Evolutionary conservation across 1,284 basidiomycete genomes (phyloP).

Genomic region (Irpex lacteus): DNA sequence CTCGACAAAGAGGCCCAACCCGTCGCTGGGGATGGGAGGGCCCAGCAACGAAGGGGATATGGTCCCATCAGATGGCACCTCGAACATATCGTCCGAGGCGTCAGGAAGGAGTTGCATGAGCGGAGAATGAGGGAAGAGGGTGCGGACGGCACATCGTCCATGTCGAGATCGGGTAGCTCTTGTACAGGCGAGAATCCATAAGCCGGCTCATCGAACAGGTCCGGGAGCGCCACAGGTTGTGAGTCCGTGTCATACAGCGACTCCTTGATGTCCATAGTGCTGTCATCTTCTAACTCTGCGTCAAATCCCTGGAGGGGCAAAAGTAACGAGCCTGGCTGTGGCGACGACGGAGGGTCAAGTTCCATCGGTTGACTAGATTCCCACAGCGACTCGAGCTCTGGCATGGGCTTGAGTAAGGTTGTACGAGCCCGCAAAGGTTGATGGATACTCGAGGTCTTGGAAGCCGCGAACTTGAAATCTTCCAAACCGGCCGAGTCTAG

Average conservation of each 20-base stretch:
- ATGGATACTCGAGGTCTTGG: neutral
- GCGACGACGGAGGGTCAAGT: conserved; percentile 4
- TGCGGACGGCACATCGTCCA: conserved; percentile 10
- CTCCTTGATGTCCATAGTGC: conserved; percentile 5
- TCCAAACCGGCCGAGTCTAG: neutral
- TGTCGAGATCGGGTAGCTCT: conserved; percentile 8
- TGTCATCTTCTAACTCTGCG: conserved; percentile 1
- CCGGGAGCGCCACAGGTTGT: neutral
- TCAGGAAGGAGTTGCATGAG: conserved; percentile 10
- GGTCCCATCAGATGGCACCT: conserved; percentile 5
- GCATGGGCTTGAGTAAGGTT: neutral
- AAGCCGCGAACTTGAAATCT: neutral
- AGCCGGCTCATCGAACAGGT: conserved; percentile 5
- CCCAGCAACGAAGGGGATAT: conserved; percentile 19
- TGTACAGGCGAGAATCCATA: conserved; percentile 2
- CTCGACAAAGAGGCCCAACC: conserved; percentile 25
- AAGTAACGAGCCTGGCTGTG: conserved; percentile 1
- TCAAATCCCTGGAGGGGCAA: conserved; percentile 1
- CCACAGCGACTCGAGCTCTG: neutral
- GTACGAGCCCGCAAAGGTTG: neutral
- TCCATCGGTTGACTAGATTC: neutral
- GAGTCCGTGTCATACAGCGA: conserved; percentile 4
- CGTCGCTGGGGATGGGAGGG: conserved; percentile 18
- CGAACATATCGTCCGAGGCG: conserved; percentile 3
- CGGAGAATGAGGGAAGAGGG: conserved; percentile 14